Conservation (phyloP, 108 stramenopile genomes). For the Cyclotella baltica region DNA sequence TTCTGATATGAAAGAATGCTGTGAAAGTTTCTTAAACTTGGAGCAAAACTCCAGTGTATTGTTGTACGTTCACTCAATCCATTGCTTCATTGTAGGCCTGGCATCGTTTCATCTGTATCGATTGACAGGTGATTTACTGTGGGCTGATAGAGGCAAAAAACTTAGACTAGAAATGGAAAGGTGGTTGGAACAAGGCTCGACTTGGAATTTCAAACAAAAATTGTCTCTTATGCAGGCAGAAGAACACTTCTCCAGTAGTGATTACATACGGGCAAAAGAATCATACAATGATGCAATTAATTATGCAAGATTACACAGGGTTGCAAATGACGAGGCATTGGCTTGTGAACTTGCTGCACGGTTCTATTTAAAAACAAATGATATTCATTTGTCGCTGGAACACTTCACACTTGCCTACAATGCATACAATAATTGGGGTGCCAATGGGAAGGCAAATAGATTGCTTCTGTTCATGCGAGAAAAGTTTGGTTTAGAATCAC, state of each 20-base stretch:
- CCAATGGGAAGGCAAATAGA: slow-evolving; percentile 11
- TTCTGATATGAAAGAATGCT: not conserved
- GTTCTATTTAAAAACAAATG: slow-evolving; percentile 15
- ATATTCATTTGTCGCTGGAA: not conserved
- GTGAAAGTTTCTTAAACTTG: not conserved
- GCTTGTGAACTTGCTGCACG: slow-evolving; percentile 14
- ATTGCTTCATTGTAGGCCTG: slow-evolving; percentile 9
- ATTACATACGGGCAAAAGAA: not conserved
- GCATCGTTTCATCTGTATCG: slow-evolving; percentile 21
- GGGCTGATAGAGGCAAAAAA: not conserved
- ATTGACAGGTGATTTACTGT: not conserved
- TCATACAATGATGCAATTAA: slow-evolving; percentile 28
- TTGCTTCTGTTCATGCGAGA: not conserved
- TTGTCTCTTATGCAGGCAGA: slow-evolving; percentile 28
- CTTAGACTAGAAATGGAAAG: slow-evolving; percentile 1
- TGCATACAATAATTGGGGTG: slow-evolving; percentile 28
- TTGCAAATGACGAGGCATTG: slow-evolving; percentile 22
- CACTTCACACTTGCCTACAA: slow-evolving; percentile 22
- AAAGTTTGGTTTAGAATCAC: too few relatives aligned
- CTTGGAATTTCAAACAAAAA: slow-evolving; percentile 34
- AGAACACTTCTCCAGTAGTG: not conserved
- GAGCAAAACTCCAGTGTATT: not conserved
- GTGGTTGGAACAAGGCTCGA: slow-evolving; percentile 3
- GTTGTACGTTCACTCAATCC: not conserved
- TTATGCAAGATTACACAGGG: slow-evolving; percentile 14